Evolutionary conservation across 75 land plant species (phyloP).

Genomic region (Selaginella tamariscina): DNA sequence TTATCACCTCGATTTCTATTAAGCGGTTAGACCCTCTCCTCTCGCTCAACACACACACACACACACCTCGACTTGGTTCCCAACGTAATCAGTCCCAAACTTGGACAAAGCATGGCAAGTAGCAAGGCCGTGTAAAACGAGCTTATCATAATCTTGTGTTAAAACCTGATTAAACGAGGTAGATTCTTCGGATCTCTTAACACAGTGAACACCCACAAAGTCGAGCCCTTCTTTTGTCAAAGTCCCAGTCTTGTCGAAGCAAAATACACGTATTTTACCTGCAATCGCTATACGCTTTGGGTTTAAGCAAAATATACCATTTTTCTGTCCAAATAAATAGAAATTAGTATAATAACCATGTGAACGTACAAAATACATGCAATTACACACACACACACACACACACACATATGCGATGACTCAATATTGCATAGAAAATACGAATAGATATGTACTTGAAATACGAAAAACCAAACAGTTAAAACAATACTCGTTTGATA

Average conservation of each 20-base stretch:
- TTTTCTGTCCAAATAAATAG: no score
- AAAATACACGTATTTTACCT: conserved; percentile 30
- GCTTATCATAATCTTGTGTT: conserved; percentile 4
- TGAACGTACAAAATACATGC: no score
- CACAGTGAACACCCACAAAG: conserved; percentile 25
- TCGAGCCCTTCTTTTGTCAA: conserved; percentile 34
- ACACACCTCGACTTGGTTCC: conserved; percentile 40
- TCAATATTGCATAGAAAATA: no score
- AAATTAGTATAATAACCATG: no score
- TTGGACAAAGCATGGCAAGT: conserved; percentile 36
- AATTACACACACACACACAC: no score
- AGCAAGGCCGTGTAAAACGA: conserved; percentile 24
- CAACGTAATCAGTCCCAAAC: conserved; percentile 26
- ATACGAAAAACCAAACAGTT: no score
- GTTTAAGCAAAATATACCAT: conserved; percentile 29
- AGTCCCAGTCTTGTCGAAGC: conserved; percentile 35
- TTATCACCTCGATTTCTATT: no score
- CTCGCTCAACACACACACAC: no score
- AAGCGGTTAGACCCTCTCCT: no score
- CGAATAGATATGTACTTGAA: no score
- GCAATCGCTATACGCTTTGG: conserved; percentile 36
- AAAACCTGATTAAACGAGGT: conserved; percentile 18
- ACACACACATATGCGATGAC: no score
- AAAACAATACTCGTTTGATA: no score
- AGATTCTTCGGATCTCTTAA: neutral